A percentile compares a stretch with the other conserved stretches of the same genome.
These are phyloP conservation scores for Salix brachista DNA, from an alignment of 345 rosid genomes.

Conservation along the genomic window DNA sequence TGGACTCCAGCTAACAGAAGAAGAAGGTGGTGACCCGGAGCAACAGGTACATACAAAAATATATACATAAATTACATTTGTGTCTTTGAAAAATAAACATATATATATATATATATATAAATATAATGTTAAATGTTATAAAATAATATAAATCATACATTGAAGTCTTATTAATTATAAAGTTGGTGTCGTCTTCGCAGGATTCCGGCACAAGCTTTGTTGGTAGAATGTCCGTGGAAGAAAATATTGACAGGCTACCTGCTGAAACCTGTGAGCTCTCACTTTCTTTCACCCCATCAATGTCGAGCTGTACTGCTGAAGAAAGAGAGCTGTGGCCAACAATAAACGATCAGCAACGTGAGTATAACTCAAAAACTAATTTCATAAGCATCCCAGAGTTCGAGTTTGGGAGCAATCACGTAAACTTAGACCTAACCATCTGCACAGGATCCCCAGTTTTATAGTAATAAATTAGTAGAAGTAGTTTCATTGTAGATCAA, in stretches of 20 bases:
- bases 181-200: background rate
- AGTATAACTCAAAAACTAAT: background rate
- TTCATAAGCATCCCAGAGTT: background rate
- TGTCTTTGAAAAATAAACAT: too few species aligned
- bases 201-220: background rate
- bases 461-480: background rate
- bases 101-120: too few species aligned
- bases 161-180: background rate
- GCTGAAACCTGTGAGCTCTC: background rate
- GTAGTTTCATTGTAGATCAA: background rate
- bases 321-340: background rate
- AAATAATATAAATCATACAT: too few species aligned
- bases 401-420: background rate
- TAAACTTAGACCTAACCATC: background rate
- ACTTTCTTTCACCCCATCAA: background rate
- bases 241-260: background rate
- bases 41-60: background rate
- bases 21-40: background rate
- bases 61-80: background rate
- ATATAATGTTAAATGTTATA: too few species aligned
- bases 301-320: background rate
- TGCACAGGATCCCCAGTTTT: background rate
- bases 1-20: background rate
- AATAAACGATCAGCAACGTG: background rate
- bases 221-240: background rate